Conservation (phyloP, 2,329 filamentous ascomycete species). For the Drechmeria coniospora region DNA sequence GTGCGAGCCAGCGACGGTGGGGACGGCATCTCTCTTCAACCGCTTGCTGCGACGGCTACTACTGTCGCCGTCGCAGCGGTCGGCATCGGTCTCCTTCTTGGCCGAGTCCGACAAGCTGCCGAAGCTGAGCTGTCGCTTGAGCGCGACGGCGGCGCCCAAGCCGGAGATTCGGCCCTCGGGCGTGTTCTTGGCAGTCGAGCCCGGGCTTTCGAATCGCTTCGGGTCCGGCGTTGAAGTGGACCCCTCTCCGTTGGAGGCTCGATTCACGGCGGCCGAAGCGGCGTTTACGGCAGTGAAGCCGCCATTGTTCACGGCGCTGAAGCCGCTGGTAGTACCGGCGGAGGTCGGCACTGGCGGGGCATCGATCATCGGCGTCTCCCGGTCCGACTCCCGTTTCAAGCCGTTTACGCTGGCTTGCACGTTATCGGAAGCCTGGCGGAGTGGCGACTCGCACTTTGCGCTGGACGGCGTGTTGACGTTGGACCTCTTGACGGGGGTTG, state of each 20-base stretch:
- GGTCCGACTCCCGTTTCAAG: conserved; percentile 28
- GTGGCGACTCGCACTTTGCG: conserved; percentile 50
- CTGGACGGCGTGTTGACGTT: conserved; percentile 43
- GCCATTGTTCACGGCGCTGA: conserved; percentile 42
- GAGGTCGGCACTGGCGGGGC: conserved; percentile 19
- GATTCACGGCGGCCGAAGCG: conserved; percentile 54
- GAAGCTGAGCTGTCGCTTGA: conserved; percentile 65
- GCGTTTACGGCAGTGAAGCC: conserved; percentile 64
- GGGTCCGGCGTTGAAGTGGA: conserved; percentile 47
- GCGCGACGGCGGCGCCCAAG: conserved; percentile 37
- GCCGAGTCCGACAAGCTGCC: conserved; percentile 31
- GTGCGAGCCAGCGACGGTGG: conserved; percentile 87
- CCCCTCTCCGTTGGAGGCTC: conserved; percentile 24
- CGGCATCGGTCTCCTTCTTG: too few relatives aligned
- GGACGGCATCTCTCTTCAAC: conserved; percentile 63
- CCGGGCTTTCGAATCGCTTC: conserved; percentile 45
- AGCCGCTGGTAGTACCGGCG: conserved; percentile 37
- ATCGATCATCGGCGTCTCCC: conserved; percentile 33
- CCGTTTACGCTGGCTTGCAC: conserved; percentile 33
- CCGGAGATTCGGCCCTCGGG: conserved; percentile 45
- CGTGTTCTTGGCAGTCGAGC: conserved; percentile 46
- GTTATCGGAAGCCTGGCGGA: conserved; percentile 37
- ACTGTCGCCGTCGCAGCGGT: conserved; percentile 46
- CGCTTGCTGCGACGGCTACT: conserved; percentile 79
- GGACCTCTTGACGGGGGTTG: conserved; percentile 54